phyloP scores from a whole-genome alignment of 306 rosid genomes.

The Ormosia semicastrata region DNA sequence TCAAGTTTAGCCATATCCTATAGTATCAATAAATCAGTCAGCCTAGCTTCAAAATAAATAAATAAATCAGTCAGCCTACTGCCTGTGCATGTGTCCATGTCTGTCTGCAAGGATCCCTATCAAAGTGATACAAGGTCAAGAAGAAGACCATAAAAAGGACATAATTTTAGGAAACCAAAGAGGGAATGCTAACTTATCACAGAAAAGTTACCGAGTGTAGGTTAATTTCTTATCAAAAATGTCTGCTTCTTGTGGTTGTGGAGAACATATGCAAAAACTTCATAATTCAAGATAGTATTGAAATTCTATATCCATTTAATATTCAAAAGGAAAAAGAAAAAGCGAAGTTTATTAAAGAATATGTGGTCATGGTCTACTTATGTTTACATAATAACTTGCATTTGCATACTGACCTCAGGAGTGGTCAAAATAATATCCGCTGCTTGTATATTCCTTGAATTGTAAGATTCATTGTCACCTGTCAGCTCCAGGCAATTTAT shows the following conservation, averaged over 20 bases:
- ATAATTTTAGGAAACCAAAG: not conserved
- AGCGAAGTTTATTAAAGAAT: not conserved
- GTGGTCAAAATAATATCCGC: slow-evolving; percentile 94
- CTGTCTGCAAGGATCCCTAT: not conserved
- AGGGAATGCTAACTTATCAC: not conserved
- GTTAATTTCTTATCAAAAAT: not conserved
- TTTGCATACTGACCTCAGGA: slow-evolving; percentile 72
- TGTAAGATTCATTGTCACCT: slow-evolving; percentile 87
- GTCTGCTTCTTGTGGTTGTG: not conserved
- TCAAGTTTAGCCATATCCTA: slow-evolving; percentile 31
- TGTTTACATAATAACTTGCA: slow-evolving; percentile 15
- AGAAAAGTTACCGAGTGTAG: not conserved
- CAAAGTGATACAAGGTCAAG: not conserved
- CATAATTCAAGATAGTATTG: slow-evolving; percentile 11
- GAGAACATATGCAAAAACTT: slow-evolving; percentile 10
- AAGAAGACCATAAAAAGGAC: not conserved
- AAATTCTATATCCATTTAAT: slow-evolving; percentile 12
- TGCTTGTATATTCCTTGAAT: slow-evolving; percentile 64
- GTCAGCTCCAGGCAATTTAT: slow-evolving; percentile 85
- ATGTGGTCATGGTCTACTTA: not conserved
- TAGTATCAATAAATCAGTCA: slow-evolving; percentile 27
- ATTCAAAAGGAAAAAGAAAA: slow-evolving; percentile 10
- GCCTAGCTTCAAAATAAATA: not conserved
- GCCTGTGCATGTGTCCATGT: not conserved
- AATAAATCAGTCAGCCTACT: slow-evolving; percentile 25